Base-by-base conservation (phyloP, 352 stramenopile species). In the Phytopythium litorale region DNA sequence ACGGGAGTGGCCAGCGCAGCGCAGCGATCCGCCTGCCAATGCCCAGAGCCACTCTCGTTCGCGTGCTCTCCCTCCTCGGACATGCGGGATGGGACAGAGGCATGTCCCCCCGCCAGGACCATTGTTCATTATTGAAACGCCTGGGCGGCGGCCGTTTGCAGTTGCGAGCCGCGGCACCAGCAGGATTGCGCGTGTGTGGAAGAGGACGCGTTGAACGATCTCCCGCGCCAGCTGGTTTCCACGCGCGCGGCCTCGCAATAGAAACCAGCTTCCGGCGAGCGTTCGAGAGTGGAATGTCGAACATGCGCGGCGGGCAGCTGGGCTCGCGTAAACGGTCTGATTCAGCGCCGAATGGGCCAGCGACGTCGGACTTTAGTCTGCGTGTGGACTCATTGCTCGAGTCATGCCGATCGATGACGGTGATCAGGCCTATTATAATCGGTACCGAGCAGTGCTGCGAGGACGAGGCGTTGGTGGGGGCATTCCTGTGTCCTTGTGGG, bases 141-240 rank as follows among this genome's bases (percentile, higher is more conserved):
- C 35, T 40, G 35, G 35, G 8, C 35, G 12, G 16, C 16, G 16
- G 40, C 40, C 40, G 18, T 15, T 25, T 16, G 43, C 43, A 30
- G n/a, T 28, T 25, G n/a, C 28, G 19, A 8, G 4, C 43, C n/a
- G 43, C 43, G 43, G n/a, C 19, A 16, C 43, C 43, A 50, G 43
- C 43, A 50, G 43, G 45, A 52, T 19, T 52, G 45, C 45, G 7
- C 21, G 9, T 32, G 45, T 52, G 45, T 52, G 45, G 45, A 52
- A 52, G 45, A 52, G 45, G 21, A 32, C 21, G 45, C 45, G 45
- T 32, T 52, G 45, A 52, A 52, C 45, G 21, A 52, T 52, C 45
- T 32, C 45, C 21, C n/a, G 45, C 21, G 7, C 8, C 45, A 52
- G 45, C 45, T 52, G 45, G 45, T 32, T 33, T 52, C 45, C 21